phyloP scores from a whole-genome alignment of 805 yeast genomes.

The Tetrapisispora namnaoensis region DNA sequence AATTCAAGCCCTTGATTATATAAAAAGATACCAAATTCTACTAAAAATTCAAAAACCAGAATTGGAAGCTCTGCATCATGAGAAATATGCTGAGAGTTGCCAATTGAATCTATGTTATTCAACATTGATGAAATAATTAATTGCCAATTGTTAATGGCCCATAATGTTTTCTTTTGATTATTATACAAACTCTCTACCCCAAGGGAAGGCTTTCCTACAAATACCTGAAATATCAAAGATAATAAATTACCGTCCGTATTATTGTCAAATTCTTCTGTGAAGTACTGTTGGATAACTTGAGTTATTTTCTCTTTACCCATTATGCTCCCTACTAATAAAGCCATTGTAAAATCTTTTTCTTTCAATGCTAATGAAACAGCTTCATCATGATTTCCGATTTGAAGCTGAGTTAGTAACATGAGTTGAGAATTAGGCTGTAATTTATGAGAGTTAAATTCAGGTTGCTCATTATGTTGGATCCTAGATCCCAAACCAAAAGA shows the following conservation, averaged over 20 bases:
- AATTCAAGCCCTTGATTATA: constrained; percentile 23
- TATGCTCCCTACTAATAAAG: constrained; percentile 59
- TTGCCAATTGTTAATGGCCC: constrained; percentile 46
- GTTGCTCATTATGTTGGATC: constrained; percentile 4
- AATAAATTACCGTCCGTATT: constrained; percentile 35
- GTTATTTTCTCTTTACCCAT: constrained; percentile 54
- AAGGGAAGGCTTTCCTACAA: constrained; percentile 49
- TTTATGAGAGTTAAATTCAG: constrained; percentile 31
- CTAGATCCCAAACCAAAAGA: background rate
- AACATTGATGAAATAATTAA: constrained; percentile 36
- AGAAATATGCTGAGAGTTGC: background rate
- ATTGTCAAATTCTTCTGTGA: constrained; percentile 37
- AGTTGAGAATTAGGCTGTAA: constrained; percentile 29
- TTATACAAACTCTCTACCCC: constrained; percentile 42
- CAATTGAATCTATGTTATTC: constrained; percentile 19
- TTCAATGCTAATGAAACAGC: constrained; percentile 58
- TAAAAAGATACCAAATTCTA: constrained; percentile 44
- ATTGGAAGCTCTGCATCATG: constrained; percentile 14
- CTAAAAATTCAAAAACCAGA: constrained; percentile 32
- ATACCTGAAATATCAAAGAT: constrained; percentile 50
- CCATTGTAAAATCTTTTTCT: constrained; percentile 66
- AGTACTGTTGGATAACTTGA: constrained; percentile 47
- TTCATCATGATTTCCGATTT: constrained; percentile 52
- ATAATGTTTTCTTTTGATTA: constrained; percentile 33
- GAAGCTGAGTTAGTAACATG: constrained; percentile 33